phyloP scores from a whole-genome alignment of 495 filamentous ascomycete genomes.

The Gamarada debralockiae region DNA sequence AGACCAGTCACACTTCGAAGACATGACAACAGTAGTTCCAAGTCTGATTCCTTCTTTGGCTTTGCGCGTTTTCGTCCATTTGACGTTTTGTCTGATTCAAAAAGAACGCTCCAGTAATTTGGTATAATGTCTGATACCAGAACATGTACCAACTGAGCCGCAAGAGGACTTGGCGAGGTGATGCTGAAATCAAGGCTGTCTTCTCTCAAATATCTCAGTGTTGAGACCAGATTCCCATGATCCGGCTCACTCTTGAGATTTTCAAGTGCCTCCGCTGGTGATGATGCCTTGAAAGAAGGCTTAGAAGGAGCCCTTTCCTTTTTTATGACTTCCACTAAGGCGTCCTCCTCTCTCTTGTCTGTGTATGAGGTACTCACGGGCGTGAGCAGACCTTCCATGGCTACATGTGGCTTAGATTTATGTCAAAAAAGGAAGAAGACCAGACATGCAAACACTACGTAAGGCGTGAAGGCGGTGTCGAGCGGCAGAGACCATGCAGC shows the following conservation, averaged over 20 bases:
- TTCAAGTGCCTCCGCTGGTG: conserved; percentile 55
- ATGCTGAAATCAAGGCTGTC: conserved; percentile 50
- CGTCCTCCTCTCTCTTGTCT: conserved; percentile 18
- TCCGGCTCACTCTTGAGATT: conserved; percentile 62
- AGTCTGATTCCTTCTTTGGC: conserved; percentile 18
- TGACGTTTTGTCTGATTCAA: conserved; percentile 28
- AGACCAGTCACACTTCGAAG: conserved; percentile 70
- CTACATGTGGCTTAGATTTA: conserved; percentile 10
- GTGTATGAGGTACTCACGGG: conserved; percentile 43
- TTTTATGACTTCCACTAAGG: conserved; percentile 18
- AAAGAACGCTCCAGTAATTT: conserved; percentile 69
- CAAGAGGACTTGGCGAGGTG: conserved; percentile 54
- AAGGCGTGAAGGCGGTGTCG: no score
- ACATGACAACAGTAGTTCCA: conserved; percentile 55
- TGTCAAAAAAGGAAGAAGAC: no score
- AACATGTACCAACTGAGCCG: conserved; percentile 65
- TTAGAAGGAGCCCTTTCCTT: background rate
- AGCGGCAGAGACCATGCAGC: no score
- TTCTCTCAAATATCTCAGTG: conserved; percentile 49
- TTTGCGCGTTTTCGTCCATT: conserved; percentile 6
- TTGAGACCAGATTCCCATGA: conserved; percentile 47
- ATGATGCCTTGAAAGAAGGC: conserved; percentile 26
- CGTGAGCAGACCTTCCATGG: conserved; percentile 48
- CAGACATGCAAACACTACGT: no score
- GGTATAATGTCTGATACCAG: conserved; percentile 68